Conservation (phyloP, 2,329 filamentous ascomycete species). For the Colletotrichum nymphaeae region DNA sequence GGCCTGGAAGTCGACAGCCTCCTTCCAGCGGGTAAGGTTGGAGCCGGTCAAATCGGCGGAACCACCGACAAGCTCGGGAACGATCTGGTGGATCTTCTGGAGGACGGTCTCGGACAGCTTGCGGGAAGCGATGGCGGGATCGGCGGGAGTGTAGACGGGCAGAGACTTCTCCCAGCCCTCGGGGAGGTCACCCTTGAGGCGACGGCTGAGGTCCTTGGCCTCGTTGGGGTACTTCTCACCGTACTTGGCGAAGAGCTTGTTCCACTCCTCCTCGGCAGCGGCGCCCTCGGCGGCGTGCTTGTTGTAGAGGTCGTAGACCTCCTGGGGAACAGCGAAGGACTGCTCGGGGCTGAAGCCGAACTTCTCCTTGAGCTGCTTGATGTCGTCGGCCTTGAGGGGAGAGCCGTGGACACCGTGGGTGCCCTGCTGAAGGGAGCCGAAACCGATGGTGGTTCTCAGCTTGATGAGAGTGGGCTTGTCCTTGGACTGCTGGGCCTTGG, state of each 20-base stretch:
- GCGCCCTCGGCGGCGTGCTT: conserved; percentile 89
- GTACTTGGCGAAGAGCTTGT: conserved; percentile 92
- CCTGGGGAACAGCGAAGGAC: conserved; percentile 91
- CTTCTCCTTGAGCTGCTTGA: conserved; percentile 91
- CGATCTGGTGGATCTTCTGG: conserved; percentile 81
- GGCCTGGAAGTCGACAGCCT: conserved; percentile 96
- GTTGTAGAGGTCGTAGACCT: conserved; percentile 92
- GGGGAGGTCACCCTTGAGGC: conserved; percentile 84
- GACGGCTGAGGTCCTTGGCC: conserved; percentile 83
- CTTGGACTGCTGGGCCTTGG: conserved; percentile 85
- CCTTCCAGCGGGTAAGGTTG: conserved; percentile 99
- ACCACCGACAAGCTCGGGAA: conserved; percentile 94
- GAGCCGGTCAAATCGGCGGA: conserved; percentile 98
- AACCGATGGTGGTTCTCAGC: conserved; percentile 97
- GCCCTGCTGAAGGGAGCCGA: conserved; percentile 91
- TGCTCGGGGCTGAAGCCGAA: conserved; percentile 97
- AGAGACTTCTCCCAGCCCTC: conserved; percentile 97
- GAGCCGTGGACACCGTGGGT: conserved; percentile 97
- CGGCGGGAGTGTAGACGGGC: conserved; percentile 88
- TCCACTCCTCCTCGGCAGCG: conserved; percentile 93
- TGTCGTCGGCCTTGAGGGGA: conserved; percentile 93
- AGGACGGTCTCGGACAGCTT: conserved; percentile 97
- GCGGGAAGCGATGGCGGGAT: conserved; percentile 88
- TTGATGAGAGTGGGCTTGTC: conserved; percentile 98
- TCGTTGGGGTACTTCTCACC: conserved; percentile 80